Conservation (phyloP, 1,139 yeast species). For the Candida sojae region DNA sequence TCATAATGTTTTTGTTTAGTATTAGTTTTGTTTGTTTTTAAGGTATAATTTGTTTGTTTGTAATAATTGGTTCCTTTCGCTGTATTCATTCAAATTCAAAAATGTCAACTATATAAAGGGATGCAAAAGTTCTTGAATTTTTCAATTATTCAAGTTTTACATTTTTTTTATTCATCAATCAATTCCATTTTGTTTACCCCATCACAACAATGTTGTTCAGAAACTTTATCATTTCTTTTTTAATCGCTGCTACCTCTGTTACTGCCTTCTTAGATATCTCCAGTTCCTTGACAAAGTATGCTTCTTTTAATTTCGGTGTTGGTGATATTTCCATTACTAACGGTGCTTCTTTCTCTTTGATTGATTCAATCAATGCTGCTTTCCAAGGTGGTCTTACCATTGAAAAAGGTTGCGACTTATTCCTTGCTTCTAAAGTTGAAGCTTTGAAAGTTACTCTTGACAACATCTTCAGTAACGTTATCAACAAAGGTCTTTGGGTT, state of each 20-base stretch:
- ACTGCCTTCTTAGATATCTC: slow-evolving; percentile 1
- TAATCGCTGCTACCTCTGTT: slow-evolving; percentile 2
- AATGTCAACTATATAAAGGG: too few species aligned
- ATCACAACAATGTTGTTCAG: slow-evolving; percentile 1
- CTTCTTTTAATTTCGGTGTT: slow-evolving; percentile 4
- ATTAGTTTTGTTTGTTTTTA: too few species aligned
- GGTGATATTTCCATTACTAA: slow-evolving; percentile 5
- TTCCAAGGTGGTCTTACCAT: slow-evolving; percentile 4
- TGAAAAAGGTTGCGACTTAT: slow-evolving; percentile 3
- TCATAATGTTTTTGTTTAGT: too few species aligned
- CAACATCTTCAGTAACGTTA: slow-evolving; percentile 1
- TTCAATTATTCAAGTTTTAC: too few species aligned
- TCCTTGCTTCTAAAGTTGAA: slow-evolving; percentile 4
- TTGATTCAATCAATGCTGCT: not conserved
- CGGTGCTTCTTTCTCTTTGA: slow-evolving; percentile 5
- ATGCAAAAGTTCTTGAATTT: too few species aligned
- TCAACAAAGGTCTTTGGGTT: slow-evolving; percentile 4
- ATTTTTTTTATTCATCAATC: too few species aligned
- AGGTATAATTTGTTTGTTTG: too few species aligned
- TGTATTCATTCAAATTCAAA: too few species aligned
- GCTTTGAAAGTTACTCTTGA: slow-evolving; percentile 3
- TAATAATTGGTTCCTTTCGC: too few species aligned
- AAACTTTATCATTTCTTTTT: slow-evolving; percentile 4
- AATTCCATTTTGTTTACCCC: too few species aligned
- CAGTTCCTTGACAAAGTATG: slow-evolving; percentile 3